Conservation (phyloP, 2,329 filamentous ascomycete species). For the Fusarium equiseti region DNA sequence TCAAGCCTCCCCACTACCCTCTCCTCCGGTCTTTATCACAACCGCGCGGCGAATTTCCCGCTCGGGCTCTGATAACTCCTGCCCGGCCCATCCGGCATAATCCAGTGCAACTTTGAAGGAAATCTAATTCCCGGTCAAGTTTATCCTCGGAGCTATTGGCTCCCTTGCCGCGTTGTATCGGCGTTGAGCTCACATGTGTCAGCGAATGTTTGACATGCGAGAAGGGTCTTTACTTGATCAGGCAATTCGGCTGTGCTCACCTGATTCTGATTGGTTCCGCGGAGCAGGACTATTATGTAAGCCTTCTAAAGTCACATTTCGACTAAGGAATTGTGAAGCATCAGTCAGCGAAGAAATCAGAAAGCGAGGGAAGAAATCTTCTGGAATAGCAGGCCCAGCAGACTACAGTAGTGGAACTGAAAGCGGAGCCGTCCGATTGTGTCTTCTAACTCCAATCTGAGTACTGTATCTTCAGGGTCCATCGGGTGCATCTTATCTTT, state of each 20-base stretch:
- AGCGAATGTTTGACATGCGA: slow-evolving; percentile 9
- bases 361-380: slow-evolving; percentile 10
- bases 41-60: slow-evolving; percentile 47
- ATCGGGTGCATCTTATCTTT: slow-evolving; percentile 20
- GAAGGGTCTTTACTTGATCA: slow-evolving; percentile 28
- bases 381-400: slow-evolving; percentile 3
- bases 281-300: slow-evolving; percentile 41
- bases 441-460: slow-evolving; percentile 12
- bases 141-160: slow-evolving; percentile 17
- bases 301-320: slow-evolving; percentile 24
- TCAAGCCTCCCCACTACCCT: slow-evolving; percentile 21
- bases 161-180: slow-evolving; percentile 24
- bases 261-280: slow-evolving; percentile 10
- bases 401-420: slow-evolving; percentile 33
- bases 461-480: slow-evolving; percentile 7
- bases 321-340: slow-evolving; percentile 43
- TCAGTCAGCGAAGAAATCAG: slow-evolving; percentile 42
- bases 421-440: slow-evolving; percentile 23
- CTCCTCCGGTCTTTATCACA: slow-evolving; percentile 39
- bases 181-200: slow-evolving; percentile 41
- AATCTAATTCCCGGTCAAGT: slow-evolving; percentile 17
- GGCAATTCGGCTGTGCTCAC: slow-evolving; percentile 17
- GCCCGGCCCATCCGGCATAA: slow-evolving; percentile 42
- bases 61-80: slow-evolving; percentile 6
- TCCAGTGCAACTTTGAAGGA: slow-evolving; percentile 1